Evolutionary conservation across 1,284 basidiomycete genomes (phyloP), one percentile per base, ranked within the genome.

Genomic region (Trichosporon sp.): DNA sequence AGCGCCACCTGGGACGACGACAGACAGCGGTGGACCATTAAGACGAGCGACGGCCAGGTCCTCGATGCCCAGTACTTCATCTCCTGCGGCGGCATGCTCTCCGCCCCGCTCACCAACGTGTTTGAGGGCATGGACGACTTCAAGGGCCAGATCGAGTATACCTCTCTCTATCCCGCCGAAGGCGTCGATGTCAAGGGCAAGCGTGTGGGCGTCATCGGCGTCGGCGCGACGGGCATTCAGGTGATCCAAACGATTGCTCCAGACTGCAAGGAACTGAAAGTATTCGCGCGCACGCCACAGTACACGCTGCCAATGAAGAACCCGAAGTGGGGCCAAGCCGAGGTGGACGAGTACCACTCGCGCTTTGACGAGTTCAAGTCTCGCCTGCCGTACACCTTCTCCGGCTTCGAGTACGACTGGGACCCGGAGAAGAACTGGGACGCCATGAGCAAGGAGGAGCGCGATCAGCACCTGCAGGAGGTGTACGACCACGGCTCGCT

Each of bases 221-320:
- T 51, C 51, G 70, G 65, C 65, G 73, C 72, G 19, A 64, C 70
- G n/a, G 56, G 71, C 40, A 71, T 67, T 71, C 67, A 67, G 40
- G 69, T 74, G 19, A 67, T 73, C 67, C 73, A 75, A 68, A 7
- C 59, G 11, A 61, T 65, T 32, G 69, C 72, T 1, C 48, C 67
- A 1, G 59, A 70, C 8, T 64, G 59, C 38, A 68, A 43, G 19
- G 32, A 71, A 4, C 46, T 73, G 31, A 73, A 70, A 5, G 70
- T 73, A 11, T 73, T 73, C n/a, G 69, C 69, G 0, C 72, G 72
- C 31, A 73, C 72, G 2, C 72, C 72, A 26, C 69, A 70, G 32
- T 73, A 73, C 66, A 65, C 65, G 4, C 32, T 71, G 46, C 48
- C 70, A 19, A 70, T 73, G 69, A 70, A 71, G 69, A 73, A 73